Evolutionary conservation across 345 rosid genomes (phyloP).

Genomic region (Gossypium ekmanianum): DNA sequence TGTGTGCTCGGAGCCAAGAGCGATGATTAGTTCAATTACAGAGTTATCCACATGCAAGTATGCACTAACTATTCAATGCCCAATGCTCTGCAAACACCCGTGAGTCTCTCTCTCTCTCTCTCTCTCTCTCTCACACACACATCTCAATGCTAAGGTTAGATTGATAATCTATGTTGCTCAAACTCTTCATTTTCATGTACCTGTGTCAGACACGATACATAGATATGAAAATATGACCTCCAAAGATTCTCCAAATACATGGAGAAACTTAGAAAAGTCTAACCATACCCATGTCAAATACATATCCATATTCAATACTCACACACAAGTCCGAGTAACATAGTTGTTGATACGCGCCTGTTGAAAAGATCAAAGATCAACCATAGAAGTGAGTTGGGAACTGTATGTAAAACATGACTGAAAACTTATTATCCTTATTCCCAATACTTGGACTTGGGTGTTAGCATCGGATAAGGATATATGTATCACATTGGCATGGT

Average conservation of each 20-base stretch:
- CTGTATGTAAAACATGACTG: not conserved
- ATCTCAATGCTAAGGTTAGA: not conserved
- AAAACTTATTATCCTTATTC: not conserved
- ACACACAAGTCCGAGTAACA: too few relatives aligned
- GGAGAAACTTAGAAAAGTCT: too few relatives aligned
- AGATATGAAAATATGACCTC: too few relatives aligned
- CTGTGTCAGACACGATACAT: too few relatives aligned
- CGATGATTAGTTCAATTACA: slow-evolving; percentile 85
- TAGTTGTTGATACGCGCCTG: not conserved
- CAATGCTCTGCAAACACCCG: slow-evolving; percentile 92
- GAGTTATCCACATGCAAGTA: slow-evolving; percentile 97
- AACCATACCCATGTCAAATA: too few relatives aligned
- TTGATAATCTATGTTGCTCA: not conserved
- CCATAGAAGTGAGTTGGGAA: not conserved
- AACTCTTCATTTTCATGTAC: not conserved
- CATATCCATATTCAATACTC: too few relatives aligned
- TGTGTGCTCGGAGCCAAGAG: slow-evolving; percentile 85
- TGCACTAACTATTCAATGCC: slow-evolving; percentile 68
- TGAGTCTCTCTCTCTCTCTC: slow-evolving; percentile 39
- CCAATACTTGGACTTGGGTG: not conserved
- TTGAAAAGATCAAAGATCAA: not conserved
- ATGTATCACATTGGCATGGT: not conserved
- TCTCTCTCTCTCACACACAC: not conserved
- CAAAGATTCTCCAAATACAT: too few relatives aligned
- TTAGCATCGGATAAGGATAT: too few relatives aligned